Evolutionary conservation across 768 basidiomycete genomes (phyloP).

Genomic region (Kwoniella bestiolae): DNA sequence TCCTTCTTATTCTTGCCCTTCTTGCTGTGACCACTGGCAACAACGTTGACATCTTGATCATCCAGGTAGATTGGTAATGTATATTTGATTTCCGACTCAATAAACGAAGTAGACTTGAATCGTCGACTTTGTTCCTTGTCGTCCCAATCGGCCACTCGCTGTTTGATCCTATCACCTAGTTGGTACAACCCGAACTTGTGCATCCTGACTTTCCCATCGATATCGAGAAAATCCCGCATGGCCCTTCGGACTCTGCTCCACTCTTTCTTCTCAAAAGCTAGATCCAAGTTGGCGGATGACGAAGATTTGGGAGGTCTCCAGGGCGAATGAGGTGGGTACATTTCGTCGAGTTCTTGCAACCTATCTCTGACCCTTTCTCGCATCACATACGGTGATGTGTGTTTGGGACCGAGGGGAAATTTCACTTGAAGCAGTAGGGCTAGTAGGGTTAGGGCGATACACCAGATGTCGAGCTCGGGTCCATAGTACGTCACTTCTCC

Average conservation of each 20-base stretch:
- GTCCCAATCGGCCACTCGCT: slow-evolving; percentile 24
- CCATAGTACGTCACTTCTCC: slow-evolving; percentile 58
- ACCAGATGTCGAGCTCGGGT: slow-evolving; percentile 62
- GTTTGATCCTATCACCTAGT: slow-evolving; percentile 40
- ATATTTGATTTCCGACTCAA: slow-evolving; percentile 55
- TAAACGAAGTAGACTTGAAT: slow-evolving; percentile 59
- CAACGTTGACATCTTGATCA: background rate
- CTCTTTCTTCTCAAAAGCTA: slow-evolving; percentile 36
- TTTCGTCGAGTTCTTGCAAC: slow-evolving; percentile 51
- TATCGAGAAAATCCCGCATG: slow-evolving; percentile 55
- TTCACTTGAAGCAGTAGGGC: slow-evolving; percentile 54
- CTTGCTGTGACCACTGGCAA: background rate
- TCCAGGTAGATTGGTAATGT: slow-evolving; percentile 51
- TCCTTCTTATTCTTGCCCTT: slow-evolving; percentile 2
- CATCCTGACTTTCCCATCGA: slow-evolving; percentile 57
- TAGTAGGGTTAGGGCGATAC: slow-evolving; percentile 59
- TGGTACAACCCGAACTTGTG: slow-evolving; percentile 48
- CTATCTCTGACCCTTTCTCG: slow-evolving; percentile 55
- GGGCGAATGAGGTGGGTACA: slow-evolving; percentile 39
- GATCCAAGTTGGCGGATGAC: slow-evolving; percentile 11
- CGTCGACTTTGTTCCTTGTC: slow-evolving; percentile 8
- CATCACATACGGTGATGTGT: slow-evolving; percentile 54
- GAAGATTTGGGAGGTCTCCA: slow-evolving; percentile 15
- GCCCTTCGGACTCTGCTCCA: slow-evolving; percentile 48
- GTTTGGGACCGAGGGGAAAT: slow-evolving; percentile 60